Evolutionary conservation across 2,329 filamentous ascomycete genomes (phyloP), one percentile per base, ranked within the genome.

Genomic region (Fusarium fracticaudum): DNA sequence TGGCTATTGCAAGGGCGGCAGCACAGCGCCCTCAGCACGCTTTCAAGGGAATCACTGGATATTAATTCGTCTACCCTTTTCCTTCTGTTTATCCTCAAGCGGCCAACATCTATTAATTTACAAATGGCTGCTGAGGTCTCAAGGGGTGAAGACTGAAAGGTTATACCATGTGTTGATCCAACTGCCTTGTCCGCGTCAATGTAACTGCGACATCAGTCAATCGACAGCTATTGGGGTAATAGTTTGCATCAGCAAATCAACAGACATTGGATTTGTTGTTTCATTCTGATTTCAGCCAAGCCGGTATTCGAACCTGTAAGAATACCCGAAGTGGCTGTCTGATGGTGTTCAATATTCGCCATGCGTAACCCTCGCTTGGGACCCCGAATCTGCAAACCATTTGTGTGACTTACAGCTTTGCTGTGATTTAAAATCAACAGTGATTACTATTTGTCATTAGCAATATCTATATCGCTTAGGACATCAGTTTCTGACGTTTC

Each of bases 361-460:
- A 62, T 53, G 48, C 22, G 40, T 63, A 69, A 51, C 61, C 47
- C 45, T 67, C 64, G 58, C 58, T 43, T 61, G 15, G 54, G 61
- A 73, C 67, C 65, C 51, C 47, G 57, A 66, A 64, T 59, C 62
- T 61, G 29, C 60, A 45, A 38, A 40, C 33, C 38, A 17, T 57
- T 40, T 40, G 48, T 33, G 18, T 40, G n/a, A 53, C 53, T 20
- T 47, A 29, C 43, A 64, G 37, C 45, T 63, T 67, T 44, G 59
- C 60, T 22, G 17, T 9, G 22, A 17, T 60, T 37, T 17, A 29
- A 24, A 18, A 41, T 26, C 44, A 29, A 14, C 14, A 29, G 37
- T 22, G 20, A 24, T 40, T 41, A 17, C 10, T 24, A 40, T 31
- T 54, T 38, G 35, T 22, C 29, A 60, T 17, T 26, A 24, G 43